phyloP scores from a whole-genome alignment of 2,329 filamentous ascomycete genomes.

The Botrytis fragariae region DNA sequence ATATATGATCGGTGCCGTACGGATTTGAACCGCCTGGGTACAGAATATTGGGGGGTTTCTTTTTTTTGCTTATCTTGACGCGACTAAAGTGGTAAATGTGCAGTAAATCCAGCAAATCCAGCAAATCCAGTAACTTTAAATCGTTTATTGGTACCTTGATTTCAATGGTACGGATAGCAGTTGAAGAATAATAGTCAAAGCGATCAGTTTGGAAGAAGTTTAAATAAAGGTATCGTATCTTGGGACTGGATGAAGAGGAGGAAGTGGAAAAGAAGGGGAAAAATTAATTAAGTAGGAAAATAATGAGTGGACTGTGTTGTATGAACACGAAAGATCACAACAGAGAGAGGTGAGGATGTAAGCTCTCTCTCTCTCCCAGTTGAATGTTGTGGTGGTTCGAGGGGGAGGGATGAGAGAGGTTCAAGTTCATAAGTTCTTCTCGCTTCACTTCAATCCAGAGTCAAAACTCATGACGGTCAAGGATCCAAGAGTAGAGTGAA shows the following conservation, averaged over 20 bases:
- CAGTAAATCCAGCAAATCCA: neutral
- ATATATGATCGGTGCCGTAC: slow-evolving; percentile 1
- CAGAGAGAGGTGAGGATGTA: neutral
- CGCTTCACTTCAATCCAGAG: slow-evolving; percentile 7
- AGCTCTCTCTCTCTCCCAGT: neutral
- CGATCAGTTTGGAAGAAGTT: neutral
- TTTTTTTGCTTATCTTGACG: slow-evolving; percentile 10
- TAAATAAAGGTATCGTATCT: neutral
- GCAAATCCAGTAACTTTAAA: neutral
- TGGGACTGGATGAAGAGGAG: neutral
- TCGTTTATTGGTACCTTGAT: neutral
- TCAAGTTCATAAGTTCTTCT: neutral
- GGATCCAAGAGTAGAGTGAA: slow-evolving; percentile 3
- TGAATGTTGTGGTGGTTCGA: slow-evolving; percentile 1
- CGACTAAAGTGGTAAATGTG: neutral
- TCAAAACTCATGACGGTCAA: neutral
- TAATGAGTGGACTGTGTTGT: slow-evolving; percentile 19
- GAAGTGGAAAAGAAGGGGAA: slow-evolving; percentile 8
- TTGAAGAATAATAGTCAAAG: neutral
- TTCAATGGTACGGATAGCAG: neutral
- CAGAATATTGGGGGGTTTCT: neutral
- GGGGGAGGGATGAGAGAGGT: neutral
- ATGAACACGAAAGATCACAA: slow-evolving; percentile 11
- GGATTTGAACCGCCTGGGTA: slow-evolving; percentile 3
- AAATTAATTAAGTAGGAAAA: neutral